These are phyloP conservation scores for Populus trichocarpa DNA, from an alignment of 441 rosid genomes.

Conservation along the genomic window DNA sequence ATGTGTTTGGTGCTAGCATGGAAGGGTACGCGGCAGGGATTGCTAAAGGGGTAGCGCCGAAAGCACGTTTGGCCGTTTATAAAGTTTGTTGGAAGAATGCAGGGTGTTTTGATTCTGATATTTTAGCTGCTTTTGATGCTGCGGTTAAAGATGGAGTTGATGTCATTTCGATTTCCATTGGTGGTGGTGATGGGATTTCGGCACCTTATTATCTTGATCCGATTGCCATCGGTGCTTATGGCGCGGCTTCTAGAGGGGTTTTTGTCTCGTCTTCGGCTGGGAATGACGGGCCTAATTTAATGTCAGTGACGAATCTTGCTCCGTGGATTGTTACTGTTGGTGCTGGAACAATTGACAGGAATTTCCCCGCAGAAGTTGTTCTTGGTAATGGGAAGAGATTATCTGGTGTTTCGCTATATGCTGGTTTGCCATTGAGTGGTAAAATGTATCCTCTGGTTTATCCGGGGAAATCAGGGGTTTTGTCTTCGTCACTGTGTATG, in stretches of 20 bases:
- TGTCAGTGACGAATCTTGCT: constrained; percentile 70
- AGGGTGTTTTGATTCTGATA: constrained; percentile 75
- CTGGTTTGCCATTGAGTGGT: constrained; percentile 47
- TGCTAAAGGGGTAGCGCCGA: constrained; percentile 84
- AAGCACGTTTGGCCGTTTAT: constrained; percentile 63
- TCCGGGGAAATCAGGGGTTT: constrained; percentile 59
- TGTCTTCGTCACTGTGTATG: constrained; percentile 67
- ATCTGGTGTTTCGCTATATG: constrained; percentile 62
- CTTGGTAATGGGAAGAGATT: constrained; percentile 55
- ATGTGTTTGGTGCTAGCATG: constrained; percentile 61
- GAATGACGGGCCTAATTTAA: constrained; percentile 62
- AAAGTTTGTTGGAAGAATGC: constrained; percentile 80
- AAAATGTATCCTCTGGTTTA: constrained; percentile 67
- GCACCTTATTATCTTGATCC: constrained; percentile 74
- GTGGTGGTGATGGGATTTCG: constrained; percentile 69
- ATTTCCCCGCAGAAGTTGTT: constrained; percentile 56
- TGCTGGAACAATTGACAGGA: constrained; percentile 46
- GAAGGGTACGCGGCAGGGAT: constrained; percentile 70
- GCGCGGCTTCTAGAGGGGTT: constrained; percentile 53
- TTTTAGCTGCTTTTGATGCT: constrained; percentile 68
- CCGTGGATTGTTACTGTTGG: constrained; percentile 42
- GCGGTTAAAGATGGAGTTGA: constrained; percentile 68
- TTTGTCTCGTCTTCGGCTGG: constrained; percentile 63
- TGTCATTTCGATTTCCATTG: constrained; percentile 64
- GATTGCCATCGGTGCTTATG: constrained; percentile 63